Evolutionary conservation across 78 protist species (phyloP).

Genomic region (Blattamonas nauphoetae): DNA sequence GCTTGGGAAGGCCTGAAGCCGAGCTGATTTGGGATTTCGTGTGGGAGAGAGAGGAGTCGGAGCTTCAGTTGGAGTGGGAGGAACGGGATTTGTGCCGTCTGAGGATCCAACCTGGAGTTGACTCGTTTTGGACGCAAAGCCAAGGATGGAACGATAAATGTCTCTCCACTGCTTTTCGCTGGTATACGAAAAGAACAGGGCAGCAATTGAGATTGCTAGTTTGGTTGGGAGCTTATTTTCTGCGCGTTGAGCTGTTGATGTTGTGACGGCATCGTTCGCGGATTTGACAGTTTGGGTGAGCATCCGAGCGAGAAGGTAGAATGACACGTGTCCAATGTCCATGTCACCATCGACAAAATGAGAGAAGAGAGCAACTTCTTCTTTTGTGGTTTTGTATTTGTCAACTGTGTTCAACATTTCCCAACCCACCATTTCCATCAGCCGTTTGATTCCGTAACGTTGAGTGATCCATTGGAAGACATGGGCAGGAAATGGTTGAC

Average conservation of each 20-base stretch:
- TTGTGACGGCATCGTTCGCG: neutral
- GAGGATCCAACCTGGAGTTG: too few species aligned
- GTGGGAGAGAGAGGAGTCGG: neutral
- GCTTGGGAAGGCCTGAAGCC: too few species aligned
- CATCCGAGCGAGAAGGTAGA: neutral
- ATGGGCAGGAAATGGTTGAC: neutral
- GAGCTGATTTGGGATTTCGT: too few species aligned
- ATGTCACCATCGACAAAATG: neutral
- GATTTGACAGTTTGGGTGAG: neutral
- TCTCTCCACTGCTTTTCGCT: neutral
- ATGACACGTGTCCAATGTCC: neutral
- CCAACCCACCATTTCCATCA: neutral
- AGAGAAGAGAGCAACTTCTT: neutral
- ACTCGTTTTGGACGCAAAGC: too few species aligned
- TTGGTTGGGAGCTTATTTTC: neutral
- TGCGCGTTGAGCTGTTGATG: neutral
- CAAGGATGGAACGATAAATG: too few species aligned
- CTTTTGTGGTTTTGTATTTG: neutral
- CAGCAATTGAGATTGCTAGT: neutral
- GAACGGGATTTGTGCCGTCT: too few species aligned
- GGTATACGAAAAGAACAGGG: neutral
- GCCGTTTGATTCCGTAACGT: neutral
- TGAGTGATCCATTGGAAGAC: neutral
- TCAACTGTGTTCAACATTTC: neutral
- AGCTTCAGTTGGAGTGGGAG: neutral